These are phyloP conservation scores for Daucus carota DNA, from an alignment of 129 eudicot species.

Conservation along the genomic window DNA sequence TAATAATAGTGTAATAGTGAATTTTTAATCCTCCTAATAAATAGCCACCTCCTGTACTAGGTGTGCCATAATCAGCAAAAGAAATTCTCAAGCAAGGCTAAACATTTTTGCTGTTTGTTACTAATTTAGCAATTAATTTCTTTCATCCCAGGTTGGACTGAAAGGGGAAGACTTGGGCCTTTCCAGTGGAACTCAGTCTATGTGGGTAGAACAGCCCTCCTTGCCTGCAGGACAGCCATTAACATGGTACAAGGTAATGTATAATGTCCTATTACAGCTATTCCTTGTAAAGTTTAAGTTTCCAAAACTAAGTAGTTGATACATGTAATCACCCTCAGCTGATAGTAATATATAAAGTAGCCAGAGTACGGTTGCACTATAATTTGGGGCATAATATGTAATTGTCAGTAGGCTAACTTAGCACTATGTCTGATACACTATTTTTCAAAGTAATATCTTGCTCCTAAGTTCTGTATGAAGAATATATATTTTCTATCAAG, in stretches of 20 bases:
- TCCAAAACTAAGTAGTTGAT: not conserved
- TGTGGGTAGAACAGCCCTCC: constrained; percentile 52
- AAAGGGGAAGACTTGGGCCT: constrained; percentile 76
- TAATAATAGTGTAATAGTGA: not conserved
- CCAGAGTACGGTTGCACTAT: not conserved
- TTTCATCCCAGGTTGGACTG: constrained; percentile 46
- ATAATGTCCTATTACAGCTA: constrained; percentile 27
- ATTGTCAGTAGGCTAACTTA: not conserved
- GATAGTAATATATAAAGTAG: not conserved
- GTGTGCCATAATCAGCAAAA: not conserved
- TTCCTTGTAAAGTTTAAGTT: not conserved
- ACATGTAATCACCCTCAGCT: not conserved
- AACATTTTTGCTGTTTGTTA: not conserved
- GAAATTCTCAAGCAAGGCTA: not conserved
- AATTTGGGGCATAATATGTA: not conserved
- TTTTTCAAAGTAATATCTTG: not conserved
- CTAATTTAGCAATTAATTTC: not conserved
- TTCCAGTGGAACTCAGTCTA: constrained; percentile 56
- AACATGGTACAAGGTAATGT: constrained; percentile 90
- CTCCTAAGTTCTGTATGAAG: not conserved
- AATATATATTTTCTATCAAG: not conserved
- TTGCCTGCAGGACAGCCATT: constrained; percentile 73
- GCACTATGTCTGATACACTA: not conserved
- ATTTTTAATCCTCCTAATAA: not conserved
- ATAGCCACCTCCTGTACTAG: not conserved